Evolutionary conservation across 495 filamentous ascomycete species (phyloP).

Genomic region (Parathielavia appendiculata): DNA sequence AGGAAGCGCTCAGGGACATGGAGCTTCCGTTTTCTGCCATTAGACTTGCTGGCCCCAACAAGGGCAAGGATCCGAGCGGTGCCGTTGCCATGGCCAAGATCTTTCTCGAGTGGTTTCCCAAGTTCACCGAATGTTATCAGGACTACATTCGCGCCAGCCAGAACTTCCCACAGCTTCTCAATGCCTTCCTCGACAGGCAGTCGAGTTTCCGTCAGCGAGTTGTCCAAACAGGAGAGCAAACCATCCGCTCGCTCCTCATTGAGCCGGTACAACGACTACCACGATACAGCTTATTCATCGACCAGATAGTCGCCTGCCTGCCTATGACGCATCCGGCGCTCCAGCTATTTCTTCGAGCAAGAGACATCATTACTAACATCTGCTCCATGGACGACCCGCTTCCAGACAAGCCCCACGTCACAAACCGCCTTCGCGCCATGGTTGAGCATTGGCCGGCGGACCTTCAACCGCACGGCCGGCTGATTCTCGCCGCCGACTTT

Average conservation of each 20-base stretch:
- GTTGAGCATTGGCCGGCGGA: conserved; percentile 75
- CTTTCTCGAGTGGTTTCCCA: conserved; percentile 83
- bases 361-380: conserved; percentile 89
- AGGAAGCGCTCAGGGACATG: conserved; percentile 66
- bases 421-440: conserved; percentile 66
- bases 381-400: conserved; percentile 75
- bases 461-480: conserved; percentile 65
- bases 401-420: conserved; percentile 62
- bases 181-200: conserved; percentile 64
- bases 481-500: conserved; percentile 82
- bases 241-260: conserved; percentile 85
- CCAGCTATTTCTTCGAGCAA: conserved; percentile 70
- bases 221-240: conserved; percentile 82
- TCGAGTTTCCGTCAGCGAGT: conserved; percentile 76
- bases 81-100: conserved; percentile 67
- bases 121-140: conserved; percentile 81
- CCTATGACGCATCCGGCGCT: conserved; percentile 80
- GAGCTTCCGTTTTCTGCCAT: conserved; percentile 37
- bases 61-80: conserved; percentile 64
- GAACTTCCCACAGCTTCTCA: conserved; percentile 74
- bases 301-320: conserved; percentile 81
- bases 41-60: conserved; percentile 49
- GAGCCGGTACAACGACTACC: conserved; percentile 94
- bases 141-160: conserved; percentile 85
- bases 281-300: conserved; percentile 91